A percentile compares a stretch with the other conserved stretches of the same genome.
Conservation (phyloP, 371 early-diverging fungal species). For the Rhizopus sp. region DNA sequence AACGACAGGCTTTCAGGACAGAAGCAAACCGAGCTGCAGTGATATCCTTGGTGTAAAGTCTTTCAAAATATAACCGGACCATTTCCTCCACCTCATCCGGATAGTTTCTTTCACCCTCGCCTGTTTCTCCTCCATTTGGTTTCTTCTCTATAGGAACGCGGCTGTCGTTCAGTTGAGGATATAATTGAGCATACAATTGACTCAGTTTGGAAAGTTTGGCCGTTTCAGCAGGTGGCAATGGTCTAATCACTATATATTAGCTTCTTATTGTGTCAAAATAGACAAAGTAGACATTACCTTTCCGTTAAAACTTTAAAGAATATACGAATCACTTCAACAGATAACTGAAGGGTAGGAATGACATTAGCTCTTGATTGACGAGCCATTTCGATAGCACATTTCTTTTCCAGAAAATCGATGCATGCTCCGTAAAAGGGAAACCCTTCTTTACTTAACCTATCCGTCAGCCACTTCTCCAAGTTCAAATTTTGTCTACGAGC, state of each 20-base stretch:
- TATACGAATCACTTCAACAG: conserved; percentile 67
- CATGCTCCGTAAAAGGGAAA: conserved; percentile 70
- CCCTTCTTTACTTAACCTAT: conserved; percentile 63
- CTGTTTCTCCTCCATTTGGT: conserved; percentile 2
- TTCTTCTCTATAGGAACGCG: conserved; percentile 15
- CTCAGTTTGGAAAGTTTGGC: conserved; percentile 35
- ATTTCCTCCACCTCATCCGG: conserved; percentile 74
- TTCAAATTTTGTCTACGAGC: conserved; percentile 80
- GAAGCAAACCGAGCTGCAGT: conserved; percentile 73
- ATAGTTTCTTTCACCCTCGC: conserved; percentile 28
- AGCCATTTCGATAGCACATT: conserved; percentile 58
- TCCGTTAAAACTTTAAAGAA: conserved; percentile 70
- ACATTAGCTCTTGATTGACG: conserved; percentile 35
- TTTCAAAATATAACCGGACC: conserved; percentile 74
- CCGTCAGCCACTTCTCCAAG: conserved; percentile 85
- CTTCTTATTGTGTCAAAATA: neutral
- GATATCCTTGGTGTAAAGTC: conserved; percentile 74
- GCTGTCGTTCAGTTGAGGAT: conserved; percentile 28
- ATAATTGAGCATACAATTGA: conserved; percentile 40
- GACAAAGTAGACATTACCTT: conserved; percentile 38
- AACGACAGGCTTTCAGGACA: conserved; percentile 70
- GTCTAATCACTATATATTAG: conserved; percentile 14
- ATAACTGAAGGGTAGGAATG: conserved; percentile 57
- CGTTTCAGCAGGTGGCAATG: conserved; percentile 34
- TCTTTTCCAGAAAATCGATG: conserved; percentile 75